phyloP scores from a whole-genome alignment of 2,329 filamentous ascomycete species.

The Colletotrichum neosansevieriae region DNA sequence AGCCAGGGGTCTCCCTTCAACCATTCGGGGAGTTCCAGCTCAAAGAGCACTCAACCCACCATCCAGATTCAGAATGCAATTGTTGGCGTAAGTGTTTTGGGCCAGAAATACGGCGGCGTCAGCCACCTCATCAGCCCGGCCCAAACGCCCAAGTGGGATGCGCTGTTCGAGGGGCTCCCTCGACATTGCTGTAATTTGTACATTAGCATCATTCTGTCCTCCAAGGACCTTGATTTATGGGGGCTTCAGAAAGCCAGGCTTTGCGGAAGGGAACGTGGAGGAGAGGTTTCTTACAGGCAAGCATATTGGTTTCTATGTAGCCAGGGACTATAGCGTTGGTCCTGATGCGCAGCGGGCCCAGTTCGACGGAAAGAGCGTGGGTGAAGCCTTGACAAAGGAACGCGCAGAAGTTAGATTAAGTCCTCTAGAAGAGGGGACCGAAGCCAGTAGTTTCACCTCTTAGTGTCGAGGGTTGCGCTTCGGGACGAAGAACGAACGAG shows the following conservation, averaged over 20 bases:
- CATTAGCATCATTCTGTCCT: conserved; percentile 49
- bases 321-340: conserved; percentile 87
- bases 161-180: conserved; percentile 46
- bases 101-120: conserved; percentile 84
- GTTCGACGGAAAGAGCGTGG: conserved; percentile 73
- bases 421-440: conserved; percentile 9
- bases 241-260: conserved; percentile 16
- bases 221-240: background rate
- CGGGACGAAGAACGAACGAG: conserved; percentile 27
- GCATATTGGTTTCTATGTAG: conserved; percentile 87
- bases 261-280: conserved; percentile 13
- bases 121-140: conserved; percentile 78
- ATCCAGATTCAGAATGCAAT: conserved; percentile 87
- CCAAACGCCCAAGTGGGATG: conserved; percentile 67
- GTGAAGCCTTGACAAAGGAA: conserved; percentile 68
- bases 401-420: conserved; percentile 20
- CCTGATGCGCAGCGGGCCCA: conserved; percentile 72
- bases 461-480: background rate
- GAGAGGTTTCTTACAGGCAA: conserved; percentile 65
- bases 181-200: conserved; percentile 49
- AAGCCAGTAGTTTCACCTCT: conserved; percentile 13
- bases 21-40: conserved; percentile 40
- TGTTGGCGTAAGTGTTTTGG: conserved; percentile 85
- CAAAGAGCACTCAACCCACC: conserved; percentile 81
- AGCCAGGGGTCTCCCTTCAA: conserved; percentile 12